Percentiles rank a stretch among this genome's conserved stretches.
Conservation (phyloP, 345 rosid genomes). For the Luvunga scandens region DNA sequence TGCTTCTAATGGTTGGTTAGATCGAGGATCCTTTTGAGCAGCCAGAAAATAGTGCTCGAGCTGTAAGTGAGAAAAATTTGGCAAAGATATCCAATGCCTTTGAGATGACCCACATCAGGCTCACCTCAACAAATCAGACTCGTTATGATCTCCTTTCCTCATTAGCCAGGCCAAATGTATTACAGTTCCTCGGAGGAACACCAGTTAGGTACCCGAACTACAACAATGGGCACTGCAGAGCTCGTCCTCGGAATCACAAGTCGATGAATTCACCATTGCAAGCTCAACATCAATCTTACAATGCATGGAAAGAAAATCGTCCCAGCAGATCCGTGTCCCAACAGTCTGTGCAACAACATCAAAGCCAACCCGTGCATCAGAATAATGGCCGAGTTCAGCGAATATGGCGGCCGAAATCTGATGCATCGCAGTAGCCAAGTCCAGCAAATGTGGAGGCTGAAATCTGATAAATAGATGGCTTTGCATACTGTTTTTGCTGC, state of each 20-base stretch:
- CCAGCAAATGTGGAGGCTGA: conserved; percentile 48
- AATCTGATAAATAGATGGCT: conserved; percentile 17
- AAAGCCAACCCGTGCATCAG: not conserved
- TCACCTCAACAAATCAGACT: conserved; percentile 30
- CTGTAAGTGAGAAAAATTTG: conserved; percentile 52
- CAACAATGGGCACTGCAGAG: conserved; percentile 9
- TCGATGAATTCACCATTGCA: not conserved
- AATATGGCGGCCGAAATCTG: conserved; percentile 50
- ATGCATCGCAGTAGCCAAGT: conserved; percentile 13
- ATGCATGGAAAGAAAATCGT: conserved; percentile 9
- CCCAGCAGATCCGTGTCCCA: conserved; percentile 1
- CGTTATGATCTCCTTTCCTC: conserved; percentile 28
- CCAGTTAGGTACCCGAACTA: conserved; percentile 17
- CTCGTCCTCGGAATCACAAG: conserved; percentile 22
- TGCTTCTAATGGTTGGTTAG: conserved; percentile 31
- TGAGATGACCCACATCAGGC: conserved; percentile 34
- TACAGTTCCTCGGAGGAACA: conserved; percentile 22
- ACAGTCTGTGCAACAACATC: conserved; percentile 20
- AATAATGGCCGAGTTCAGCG: conserved; percentile 21
- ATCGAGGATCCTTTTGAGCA: conserved; percentile 94
- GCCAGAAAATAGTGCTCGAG: conserved; percentile 75
- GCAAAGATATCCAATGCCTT: conserved; percentile 53
- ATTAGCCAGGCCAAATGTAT: conserved; percentile 40
- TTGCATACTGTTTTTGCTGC: not conserved
- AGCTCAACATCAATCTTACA: conserved; percentile 26